phyloP scores from a whole-genome alignment of 768 basidiomycete genomes.

The Dioszegia aurantiaca region DNA sequence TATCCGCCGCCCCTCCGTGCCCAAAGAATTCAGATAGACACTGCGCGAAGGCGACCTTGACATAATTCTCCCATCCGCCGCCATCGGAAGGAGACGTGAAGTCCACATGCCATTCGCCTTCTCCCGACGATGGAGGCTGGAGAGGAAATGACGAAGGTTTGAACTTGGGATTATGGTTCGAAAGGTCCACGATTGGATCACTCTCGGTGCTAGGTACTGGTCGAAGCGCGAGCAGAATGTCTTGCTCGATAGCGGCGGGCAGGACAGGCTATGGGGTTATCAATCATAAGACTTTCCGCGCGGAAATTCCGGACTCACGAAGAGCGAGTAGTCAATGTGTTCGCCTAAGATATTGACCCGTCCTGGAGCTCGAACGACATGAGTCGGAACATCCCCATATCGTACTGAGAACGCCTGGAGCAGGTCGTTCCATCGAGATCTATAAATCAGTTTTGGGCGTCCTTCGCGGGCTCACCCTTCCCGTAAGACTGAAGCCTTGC shows the following conservation, averaged over 20 bases:
- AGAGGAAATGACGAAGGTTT: constrained; percentile 13
- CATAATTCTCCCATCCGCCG: constrained; percentile 80
- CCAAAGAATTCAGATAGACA: constrained; percentile 22
- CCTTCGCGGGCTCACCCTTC: constrained; percentile 11
- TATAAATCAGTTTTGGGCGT: constrained; percentile 10
- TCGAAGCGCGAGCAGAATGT: constrained; percentile 74
- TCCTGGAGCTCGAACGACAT: constrained; percentile 44
- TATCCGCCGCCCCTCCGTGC: background rate
- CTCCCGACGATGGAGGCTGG: constrained; percentile 39
- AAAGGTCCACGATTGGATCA: constrained; percentile 2
- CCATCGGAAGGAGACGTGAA: constrained; percentile 62
- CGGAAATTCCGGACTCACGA: constrained; percentile 20
- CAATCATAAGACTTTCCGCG: background rate
- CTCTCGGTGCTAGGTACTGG: constrained; percentile 24
- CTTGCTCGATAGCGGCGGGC: constrained; percentile 78
- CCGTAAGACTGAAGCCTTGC: constrained; percentile 16
- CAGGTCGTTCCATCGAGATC: constrained; percentile 31
- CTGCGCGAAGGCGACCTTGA: constrained; percentile 62
- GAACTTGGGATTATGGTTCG: constrained; percentile 17
- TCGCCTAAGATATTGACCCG: constrained; percentile 47
- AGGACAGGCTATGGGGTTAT: constrained; percentile 62
- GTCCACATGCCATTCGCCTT: constrained; percentile 66
- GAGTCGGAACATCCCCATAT: constrained; percentile 27
- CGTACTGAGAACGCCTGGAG: constrained; percentile 17
- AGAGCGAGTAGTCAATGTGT: constrained; percentile 48